A percentile compares a stretch with the other conserved stretches of the same genome.
These are phyloP conservation scores for Sphaceloma murrayae DNA, from an alignment of 2,329 filamentous ascomycete species.

Conservation along the genomic window DNA sequence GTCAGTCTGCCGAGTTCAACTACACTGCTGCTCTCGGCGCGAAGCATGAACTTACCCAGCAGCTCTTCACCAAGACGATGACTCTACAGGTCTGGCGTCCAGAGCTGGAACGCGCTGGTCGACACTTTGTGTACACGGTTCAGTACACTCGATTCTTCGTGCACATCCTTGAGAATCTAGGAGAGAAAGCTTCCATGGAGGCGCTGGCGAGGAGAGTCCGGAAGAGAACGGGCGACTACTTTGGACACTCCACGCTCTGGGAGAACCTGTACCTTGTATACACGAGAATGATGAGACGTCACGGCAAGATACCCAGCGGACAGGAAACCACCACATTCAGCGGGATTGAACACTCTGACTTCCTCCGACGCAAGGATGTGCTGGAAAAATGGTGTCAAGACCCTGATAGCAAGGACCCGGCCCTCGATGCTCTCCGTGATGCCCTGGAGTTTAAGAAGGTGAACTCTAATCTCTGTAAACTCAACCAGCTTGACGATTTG, in stretches of 20 bases:
- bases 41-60: constrained; percentile 68
- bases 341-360: constrained; percentile 55
- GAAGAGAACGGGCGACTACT: constrained; percentile 68
- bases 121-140: constrained; percentile 86
- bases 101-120: constrained; percentile 70
- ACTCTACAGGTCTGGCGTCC: constrained; percentile 92
- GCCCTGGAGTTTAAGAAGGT: constrained; percentile 63
- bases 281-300: constrained; percentile 47
- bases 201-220: constrained; percentile 68
- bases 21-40: constrained; percentile 47
- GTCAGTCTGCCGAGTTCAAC: constrained; percentile 36
- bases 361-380: constrained; percentile 48
- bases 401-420: constrained; percentile 37
- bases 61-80: constrained; percentile 92
- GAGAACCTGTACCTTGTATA: constrained; percentile 51
- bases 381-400: constrained; percentile 51
- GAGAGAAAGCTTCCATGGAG: constrained; percentile 68
- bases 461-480: constrained; percentile 81
- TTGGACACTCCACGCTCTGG: constrained; percentile 55
- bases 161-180: constrained; percentile 60
- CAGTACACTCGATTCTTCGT: constrained; percentile 79
- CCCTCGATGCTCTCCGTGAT: constrained; percentile 55
- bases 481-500: constrained; percentile 79
- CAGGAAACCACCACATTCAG: constrained; percentile 58
- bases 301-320: constrained; percentile 48